Conservation (phyloP, 1,284 basidiomycete genomes). For the Irpex lacteus region DNA sequence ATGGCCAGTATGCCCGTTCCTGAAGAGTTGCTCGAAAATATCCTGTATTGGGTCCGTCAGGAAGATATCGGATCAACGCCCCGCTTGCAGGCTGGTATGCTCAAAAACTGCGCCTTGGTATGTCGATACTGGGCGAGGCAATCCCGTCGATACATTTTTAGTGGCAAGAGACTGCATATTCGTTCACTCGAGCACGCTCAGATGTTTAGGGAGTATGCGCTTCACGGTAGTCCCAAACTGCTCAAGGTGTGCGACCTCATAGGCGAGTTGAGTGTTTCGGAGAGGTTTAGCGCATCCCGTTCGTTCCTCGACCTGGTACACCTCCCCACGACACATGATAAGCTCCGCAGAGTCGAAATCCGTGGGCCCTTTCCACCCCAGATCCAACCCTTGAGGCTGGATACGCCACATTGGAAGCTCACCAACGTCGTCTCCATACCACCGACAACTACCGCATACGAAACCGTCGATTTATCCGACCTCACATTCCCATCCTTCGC, state of each 20-base stretch:
- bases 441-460: background rate
- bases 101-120: background rate
- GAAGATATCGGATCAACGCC: no score
- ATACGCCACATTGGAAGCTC: background rate
- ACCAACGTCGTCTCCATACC: background rate
- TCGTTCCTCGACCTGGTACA: background rate
- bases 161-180: background rate
- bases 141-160: background rate
- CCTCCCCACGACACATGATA: background rate
- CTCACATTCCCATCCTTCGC: background rate
- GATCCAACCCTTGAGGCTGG: background rate
- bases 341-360: background rate
- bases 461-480: background rate
- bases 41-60: no score
- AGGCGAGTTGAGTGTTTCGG: background rate
- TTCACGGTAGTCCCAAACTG: background rate
- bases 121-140: background rate
- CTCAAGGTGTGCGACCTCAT: background rate
- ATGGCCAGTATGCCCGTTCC: no score
- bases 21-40: no score
- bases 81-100: no score
- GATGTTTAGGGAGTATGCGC: background rate
- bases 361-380: background rate
- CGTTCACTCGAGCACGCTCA: background rate
- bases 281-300: background rate